Percentiles rank a stretch among this genome's conserved stretches.
phyloP scores from a whole-genome alignment of 75 land plant species.

The Isoetes taiwanensis region DNA sequence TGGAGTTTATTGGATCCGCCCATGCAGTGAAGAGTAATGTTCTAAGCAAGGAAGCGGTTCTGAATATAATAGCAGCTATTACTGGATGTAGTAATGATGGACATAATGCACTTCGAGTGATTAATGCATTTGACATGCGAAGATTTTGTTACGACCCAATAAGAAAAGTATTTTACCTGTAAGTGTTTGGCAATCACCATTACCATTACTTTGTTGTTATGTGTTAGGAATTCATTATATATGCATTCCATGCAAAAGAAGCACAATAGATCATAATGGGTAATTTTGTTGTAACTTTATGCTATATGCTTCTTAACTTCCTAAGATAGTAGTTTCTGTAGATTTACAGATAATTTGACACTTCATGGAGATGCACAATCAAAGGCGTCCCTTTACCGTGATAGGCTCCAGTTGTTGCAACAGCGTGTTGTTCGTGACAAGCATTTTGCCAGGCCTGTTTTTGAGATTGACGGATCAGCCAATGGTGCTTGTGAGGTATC shows the following conservation, averaged over 20 bases:
- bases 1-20: neutral
- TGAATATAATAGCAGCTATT: constrained; percentile 21
- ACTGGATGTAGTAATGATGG: neutral
- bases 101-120: constrained; percentile 34
- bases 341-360: constrained; percentile 57
- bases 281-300: neutral
- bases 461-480: constrained; percentile 35
- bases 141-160: constrained; percentile 65
- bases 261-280: neutral
- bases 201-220: too few species aligned
- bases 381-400: constrained; percentile 68
- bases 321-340: constrained; percentile 12
- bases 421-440: constrained; percentile 76
- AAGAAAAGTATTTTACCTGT: constrained; percentile 60
- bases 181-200: too few species aligned
- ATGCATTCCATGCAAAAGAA: neutral
- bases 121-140: constrained; percentile 62
- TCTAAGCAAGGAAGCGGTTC: constrained; percentile 48
- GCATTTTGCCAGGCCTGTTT: constrained; percentile 71
- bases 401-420: constrained; percentile 63
- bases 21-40: constrained; percentile 59
- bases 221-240: too few species aligned
- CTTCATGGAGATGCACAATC: constrained; percentile 80
- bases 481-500: constrained; percentile 70
- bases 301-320: neutral